These are phyloP conservation scores for Phytopythium chamaehyphon DNA, from an alignment of 352 stramenopile genomes.

Conservation along the genomic window DNA sequence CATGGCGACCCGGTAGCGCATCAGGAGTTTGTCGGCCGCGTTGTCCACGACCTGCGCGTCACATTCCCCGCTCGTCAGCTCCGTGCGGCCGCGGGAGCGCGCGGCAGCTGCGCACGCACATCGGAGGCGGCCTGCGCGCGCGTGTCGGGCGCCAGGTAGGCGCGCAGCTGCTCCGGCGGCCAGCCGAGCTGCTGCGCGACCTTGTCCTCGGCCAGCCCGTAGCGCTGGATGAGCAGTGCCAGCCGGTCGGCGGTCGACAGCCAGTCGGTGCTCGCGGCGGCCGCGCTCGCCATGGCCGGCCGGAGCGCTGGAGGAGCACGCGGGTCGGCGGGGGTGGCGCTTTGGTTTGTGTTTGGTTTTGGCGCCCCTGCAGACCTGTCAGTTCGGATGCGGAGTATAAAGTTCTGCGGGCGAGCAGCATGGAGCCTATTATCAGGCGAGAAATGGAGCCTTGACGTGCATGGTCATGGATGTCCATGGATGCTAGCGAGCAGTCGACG, in stretches of 20 bases:
- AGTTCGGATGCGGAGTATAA: no score
- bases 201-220: slow-evolving; percentile 33
- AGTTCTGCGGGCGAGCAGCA: no score
- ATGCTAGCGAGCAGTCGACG: no score
- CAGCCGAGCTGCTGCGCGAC: slow-evolving; percentile 54
- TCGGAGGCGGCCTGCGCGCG: slow-evolving; percentile 26
- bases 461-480: no score
- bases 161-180: slow-evolving; percentile 38
- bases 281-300: slow-evolving; percentile 18
- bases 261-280: slow-evolving; percentile 16
- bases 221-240: slow-evolving; percentile 55
- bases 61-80: no score
- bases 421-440: no score
- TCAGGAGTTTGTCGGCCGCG: slow-evolving; percentile 62
- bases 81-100: no score
- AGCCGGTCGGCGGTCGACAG: slow-evolving; percentile 50
- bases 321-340: no score
- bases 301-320: no score
- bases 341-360: no score
- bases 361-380: no score
- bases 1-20: slow-evolving; percentile 45
- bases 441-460: no score
- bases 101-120: slow-evolving; percentile 21
- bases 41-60: slow-evolving; percentile 32
- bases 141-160: slow-evolving; percentile 49